Base-by-base conservation (phyloP, 768 basidiomycete genomes). In the Steccherinum ochraceum region DNA sequence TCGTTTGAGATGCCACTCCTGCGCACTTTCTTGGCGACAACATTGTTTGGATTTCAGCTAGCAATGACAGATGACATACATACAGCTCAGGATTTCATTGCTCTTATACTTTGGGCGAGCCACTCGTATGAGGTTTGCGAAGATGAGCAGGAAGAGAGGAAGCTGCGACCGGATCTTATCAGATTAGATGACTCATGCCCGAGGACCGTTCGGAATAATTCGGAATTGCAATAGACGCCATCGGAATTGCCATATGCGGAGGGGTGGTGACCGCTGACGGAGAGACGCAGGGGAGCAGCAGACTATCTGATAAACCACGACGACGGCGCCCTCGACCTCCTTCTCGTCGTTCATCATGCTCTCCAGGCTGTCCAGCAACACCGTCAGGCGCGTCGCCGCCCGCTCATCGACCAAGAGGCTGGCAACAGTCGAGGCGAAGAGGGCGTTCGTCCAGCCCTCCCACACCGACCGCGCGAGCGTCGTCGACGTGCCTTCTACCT, bases 401-500 rank as follows among this genome's bases (percentile, higher is more conserved):
- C 57, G 60, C 41, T 42, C 61, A n/a, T 52, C 57, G 1, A 49
- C 49, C 19, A 40, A 46, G 1, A 41, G 58, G 18, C 19, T 50
- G 3, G 52, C 49, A 11, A 50, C 40, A 13, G 56, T 57, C 43
- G 52, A 57, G 51, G 58, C 70, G 40, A 73, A 73, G 55, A 74
- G 90, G 55, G 67, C 76, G 4, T 84, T 89, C 55, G 88, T 91
- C 30, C 88, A 90, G 60, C 89, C 89, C 12, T 89, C 90, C 3
- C 78, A 80, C 52, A 81, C 89, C 49, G 89, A 90, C 67, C 76
- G 87, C 63, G 89, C 89, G 24, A 89, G 81, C 60, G 79, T 93
- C 48, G 82, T 91, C 56, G 89, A 92, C 56, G 73, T 90, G 23
- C 89, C 89, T 20, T 79, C 85, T 27, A 75, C 79, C 3, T 87